These are phyloP conservation scores for Suhomyces kilbournensis DNA, from an alignment of 805 yeast genomes.

Conservation along the genomic window DNA sequence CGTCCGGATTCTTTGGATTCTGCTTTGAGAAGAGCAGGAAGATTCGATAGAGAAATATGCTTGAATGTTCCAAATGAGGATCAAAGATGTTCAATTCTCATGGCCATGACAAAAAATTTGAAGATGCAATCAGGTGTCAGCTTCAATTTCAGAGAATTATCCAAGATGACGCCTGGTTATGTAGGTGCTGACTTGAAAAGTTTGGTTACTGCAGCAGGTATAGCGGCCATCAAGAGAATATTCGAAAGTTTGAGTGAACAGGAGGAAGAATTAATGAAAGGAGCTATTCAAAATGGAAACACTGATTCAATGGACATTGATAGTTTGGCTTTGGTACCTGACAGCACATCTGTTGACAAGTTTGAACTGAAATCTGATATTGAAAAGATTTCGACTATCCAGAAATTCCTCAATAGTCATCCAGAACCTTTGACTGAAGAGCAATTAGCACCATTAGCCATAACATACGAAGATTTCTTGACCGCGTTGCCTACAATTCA, in stretches of 20 bases:
- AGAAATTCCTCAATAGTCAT: slow-evolving; percentile 65
- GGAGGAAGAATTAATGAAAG: slow-evolving; percentile 27
- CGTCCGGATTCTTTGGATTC: slow-evolving; percentile 94
- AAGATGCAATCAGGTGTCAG: slow-evolving; percentile 53
- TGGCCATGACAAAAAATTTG: slow-evolving; percentile 66
- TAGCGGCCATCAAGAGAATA: slow-evolving; percentile 88
- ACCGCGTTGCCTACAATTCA: slow-evolving; percentile 89
- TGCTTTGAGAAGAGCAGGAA: slow-evolving; percentile 92
- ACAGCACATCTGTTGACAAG: slow-evolving; percentile 13
- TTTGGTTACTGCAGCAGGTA: slow-evolving; percentile 91
- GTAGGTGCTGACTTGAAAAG: slow-evolving; percentile 98
- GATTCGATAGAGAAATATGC: slow-evolving; percentile 93
- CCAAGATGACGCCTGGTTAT: slow-evolving; percentile 93
- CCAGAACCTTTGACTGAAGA: slow-evolving; percentile 77
- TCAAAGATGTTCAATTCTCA: slow-evolving; percentile 71
- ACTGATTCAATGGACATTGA: slow-evolving; percentile 36
- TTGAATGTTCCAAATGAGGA: slow-evolving; percentile 91
- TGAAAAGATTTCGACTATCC: slow-evolving; percentile 58
- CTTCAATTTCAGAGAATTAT: slow-evolving; percentile 69
- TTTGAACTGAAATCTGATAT: slow-evolving; percentile 33
- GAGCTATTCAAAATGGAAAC: slow-evolving; percentile 1
- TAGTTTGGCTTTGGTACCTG: slow-evolving; percentile 7
- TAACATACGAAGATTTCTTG: slow-evolving; percentile 75
- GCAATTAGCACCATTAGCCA: slow-evolving; percentile 73
- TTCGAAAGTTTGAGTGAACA: slow-evolving; percentile 56